Evolutionary conservation across 106 monocot genomes (phyloP).

Genomic region (Apostasia shenzhenica): DNA sequence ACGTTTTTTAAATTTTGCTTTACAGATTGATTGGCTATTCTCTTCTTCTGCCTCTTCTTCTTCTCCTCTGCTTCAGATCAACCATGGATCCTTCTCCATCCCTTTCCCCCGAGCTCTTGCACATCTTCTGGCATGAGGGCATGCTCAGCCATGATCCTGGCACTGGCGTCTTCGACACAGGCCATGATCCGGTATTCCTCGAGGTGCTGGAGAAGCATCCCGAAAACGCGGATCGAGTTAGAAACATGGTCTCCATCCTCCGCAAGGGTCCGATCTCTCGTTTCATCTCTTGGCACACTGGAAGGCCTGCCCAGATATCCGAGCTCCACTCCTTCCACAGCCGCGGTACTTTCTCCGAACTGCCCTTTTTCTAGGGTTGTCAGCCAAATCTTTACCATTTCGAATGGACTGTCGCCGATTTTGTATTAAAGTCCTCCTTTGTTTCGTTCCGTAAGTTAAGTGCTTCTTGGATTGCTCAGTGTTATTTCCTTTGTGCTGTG

Average conservation of each 20-base stretch:
- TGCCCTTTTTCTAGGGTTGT: neutral
- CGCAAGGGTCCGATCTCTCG: constrained; percentile 70
- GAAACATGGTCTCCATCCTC: constrained; percentile 89
- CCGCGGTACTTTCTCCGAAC: constrained; percentile 14
- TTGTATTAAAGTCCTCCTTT: too few species aligned
- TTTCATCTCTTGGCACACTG: constrained; percentile 59
- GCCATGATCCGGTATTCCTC: constrained; percentile 72
- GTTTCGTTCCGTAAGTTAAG: too few species aligned
- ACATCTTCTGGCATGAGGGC: constrained; percentile 83
- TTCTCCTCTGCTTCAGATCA: too few species aligned
- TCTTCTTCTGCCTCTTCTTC: too few species aligned
- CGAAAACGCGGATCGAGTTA: constrained; percentile 79
- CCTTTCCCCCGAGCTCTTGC: constrained; percentile 15
- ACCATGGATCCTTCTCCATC: neutral
- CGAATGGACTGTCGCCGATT: neutral
- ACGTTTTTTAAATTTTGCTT: too few species aligned
- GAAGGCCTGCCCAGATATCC: constrained; percentile 36
- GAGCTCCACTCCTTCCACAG: constrained; percentile 89
- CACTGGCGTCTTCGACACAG: constrained; percentile 78
- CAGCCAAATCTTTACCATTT: neutral
- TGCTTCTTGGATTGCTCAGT: too few species aligned
- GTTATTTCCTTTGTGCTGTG: too few species aligned
- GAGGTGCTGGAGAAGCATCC: constrained; percentile 90
- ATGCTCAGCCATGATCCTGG: constrained; percentile 72
- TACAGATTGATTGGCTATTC: too few species aligned